Base-by-base conservation (phyloP, 2,329 filamentous ascomycete species). In the Penicillium rolfsii region DNA sequence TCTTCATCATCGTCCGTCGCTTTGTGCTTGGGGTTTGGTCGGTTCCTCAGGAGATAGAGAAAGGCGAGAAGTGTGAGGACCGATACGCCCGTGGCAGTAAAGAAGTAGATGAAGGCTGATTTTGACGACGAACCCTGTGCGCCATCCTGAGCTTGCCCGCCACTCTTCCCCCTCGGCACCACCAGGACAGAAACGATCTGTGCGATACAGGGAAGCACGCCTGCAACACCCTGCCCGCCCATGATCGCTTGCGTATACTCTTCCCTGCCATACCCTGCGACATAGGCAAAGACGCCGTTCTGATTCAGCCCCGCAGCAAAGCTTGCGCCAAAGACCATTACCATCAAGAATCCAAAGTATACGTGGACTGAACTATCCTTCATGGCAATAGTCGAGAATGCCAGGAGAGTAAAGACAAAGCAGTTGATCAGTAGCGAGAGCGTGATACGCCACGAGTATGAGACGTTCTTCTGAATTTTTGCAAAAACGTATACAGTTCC, bases 171-270 rank as follows among this genome's bases (percentile, higher is more conserved):
- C 24, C 79, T 72, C 0, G 86, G 80, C 1, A 91, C 82, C 36
- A 87, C 84, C 11, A 97, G 82, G 12, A 96, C 93, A 1, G 91
- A 90, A 48, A 91, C 76, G 67, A 98, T 94, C 76, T 98, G 93
- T 1, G 92, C 91, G 52, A 96, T 83, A 52, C 91, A 89, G 0
- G 95, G 95, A 3, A 98, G 81, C 9, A 99, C 93, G 33, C 95
- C 95, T 0, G 95, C 93, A 4, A 99, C 83, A 35, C 89, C 94
- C 77, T 99, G 95, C 1, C 95, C 95, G 3, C 89, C 88, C 93
- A 99, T 98, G 76, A 98, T 93, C 26, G 90, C 94, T 77, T 98
- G 94, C 58, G 92, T 97, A 76, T 98, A 99, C 76, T 95, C 91
- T 22, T 89, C 86, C 55, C 91, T 83, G 38, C 89, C 91, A 71